These are phyloP conservation scores for Talaromyces trachyspermus DNA, from an alignment of 495 filamentous ascomycete species.

Conservation along the genomic window DNA sequence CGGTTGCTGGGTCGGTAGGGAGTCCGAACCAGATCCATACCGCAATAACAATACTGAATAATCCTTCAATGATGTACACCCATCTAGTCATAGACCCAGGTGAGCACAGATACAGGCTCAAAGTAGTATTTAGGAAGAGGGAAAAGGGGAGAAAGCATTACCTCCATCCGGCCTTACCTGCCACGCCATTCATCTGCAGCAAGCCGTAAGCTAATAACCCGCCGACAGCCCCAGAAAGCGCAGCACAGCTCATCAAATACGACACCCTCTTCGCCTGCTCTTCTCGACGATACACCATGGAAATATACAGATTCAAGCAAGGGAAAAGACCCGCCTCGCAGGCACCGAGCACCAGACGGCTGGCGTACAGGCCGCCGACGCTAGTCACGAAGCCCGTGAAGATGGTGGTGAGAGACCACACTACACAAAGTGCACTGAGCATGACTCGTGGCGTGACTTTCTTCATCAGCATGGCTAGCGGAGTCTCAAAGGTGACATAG, in stretches of 20 bases:
- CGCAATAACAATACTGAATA: conserved; percentile 42
- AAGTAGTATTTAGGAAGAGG: background rate
- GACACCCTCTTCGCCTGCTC: conserved; percentile 39
- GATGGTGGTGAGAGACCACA: conserved; percentile 47
- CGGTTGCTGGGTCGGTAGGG: conserved; percentile 46
- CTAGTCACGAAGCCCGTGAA: conserved; percentile 46
- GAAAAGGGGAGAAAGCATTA: conserved; percentile 9
- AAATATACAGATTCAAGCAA: conserved; percentile 45
- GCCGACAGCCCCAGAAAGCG: conserved; percentile 36
- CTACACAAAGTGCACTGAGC: conserved; percentile 30
- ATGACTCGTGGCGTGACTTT: conserved; percentile 37
- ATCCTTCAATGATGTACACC: conserved; percentile 50
- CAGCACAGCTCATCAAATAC: conserved; percentile 35
- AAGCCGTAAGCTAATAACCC: conserved; percentile 39
- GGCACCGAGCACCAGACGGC: conserved; percentile 54
- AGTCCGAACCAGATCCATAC: conserved; percentile 47
- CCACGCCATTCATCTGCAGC: conserved; percentile 37
- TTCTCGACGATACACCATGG: conserved; percentile 41
- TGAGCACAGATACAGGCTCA: too few species aligned
- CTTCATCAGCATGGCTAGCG: conserved; percentile 40
- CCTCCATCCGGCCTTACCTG: conserved; percentile 36
- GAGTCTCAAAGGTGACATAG: conserved; percentile 40
- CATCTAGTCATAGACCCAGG: conserved; percentile 20
- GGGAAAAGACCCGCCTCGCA: conserved; percentile 69
- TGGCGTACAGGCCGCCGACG: conserved; percentile 43